Base-by-base conservation (phyloP, 2,329 filamentous ascomycete genomes). In the Cladosporium oxysporum region DNA sequence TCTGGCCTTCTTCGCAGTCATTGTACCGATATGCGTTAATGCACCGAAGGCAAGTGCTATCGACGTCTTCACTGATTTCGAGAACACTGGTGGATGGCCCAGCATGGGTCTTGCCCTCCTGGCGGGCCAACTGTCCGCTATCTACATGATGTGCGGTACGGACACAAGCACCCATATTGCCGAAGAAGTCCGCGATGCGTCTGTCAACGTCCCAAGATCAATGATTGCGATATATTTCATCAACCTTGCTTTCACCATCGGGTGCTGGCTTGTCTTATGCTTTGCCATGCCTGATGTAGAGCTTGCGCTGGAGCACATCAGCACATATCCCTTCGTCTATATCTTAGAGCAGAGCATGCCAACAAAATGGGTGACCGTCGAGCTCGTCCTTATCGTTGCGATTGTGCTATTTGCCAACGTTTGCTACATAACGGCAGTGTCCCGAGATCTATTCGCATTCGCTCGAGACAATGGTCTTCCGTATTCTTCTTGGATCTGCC, bases 281-380 rank as follows among this genome's bases (percentile, higher is more conserved):
- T 77, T 78, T 62, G 72, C 73, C 28, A 58, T 78, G 8, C 73
- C 78, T 26, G 71, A 75, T 52, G 65, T 78, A 29, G 71, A 77
- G 41, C 53, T 64, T 11, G 68, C 74, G 29, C 71, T 58, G 29
- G 61, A 66, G 14, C 71, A 75, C 29, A 69, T 73, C 1, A 75
- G 74, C n/a, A 76, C 74, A n/a, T 79, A 74, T 59, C 76, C 77
- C 2, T 75, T 78, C 65, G 73, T 80, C 53, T 72, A 76, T 28
- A 76, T 79, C 44, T 71, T 78, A 10, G 59, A 66, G 28, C 67
- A 68, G 49, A 62, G 65, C 28, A 70, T 71, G 67, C 62, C 66
- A 6, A 65, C 49, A 6, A 47, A 47, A 14, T 69, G 67, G 66
- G 65, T 70, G 5, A 67, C 68, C 63, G 59, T 62, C 29, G 60